Base-by-base conservation (phyloP, 768 basidiomycete species). In the Trichaptum fuscoviolaceum region DNA sequence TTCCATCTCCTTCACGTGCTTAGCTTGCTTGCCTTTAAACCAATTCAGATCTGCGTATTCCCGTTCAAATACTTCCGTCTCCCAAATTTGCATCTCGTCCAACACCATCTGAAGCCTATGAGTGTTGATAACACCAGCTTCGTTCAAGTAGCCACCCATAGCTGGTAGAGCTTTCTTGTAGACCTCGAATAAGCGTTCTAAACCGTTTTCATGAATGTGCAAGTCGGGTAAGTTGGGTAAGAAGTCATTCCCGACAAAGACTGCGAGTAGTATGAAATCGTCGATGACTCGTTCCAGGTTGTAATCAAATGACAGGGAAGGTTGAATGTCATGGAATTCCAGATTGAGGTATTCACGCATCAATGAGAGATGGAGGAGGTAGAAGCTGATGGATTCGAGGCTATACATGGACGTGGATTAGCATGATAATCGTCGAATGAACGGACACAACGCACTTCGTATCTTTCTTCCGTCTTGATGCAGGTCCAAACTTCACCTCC, bases 211-310 rank as follows among this genome's bases (percentile, higher is more conserved):
- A 72, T 99, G 95, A 75, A 99, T 99, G 75, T 99, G 97, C 27
- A 99, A 77, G 76, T 97, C 95, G 5, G 97, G 97, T 66, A 99
- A 77, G 79, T 99, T 93, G 8, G 96, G 97, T 69, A 99, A 77
- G 78, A 99, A 99, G 79, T 98, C 96, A 74, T 99, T 99, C 35
- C 97, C 97, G 63, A 99, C 90, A 71, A 99, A 99, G 27, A 99
- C 94, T 25, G 95, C 93, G 71, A 99, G 86, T 7, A 99, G 82
- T 72, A 99, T 92, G 77, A 99, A 99, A 79, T 99, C 97, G 76
- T 99, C 96, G 74, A 99, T 96, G 76, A 99, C 83, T 36, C 93
- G 88, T 75, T 99, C 97, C 69, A 99, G 85, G 73, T 82, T 91
- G 77, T 99, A 99, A 34, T 81, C 79, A 81, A 98, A 98, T 0